These are phyloP conservation scores for Neonectria faginata DNA, from an alignment of 2,329 filamentous ascomycete species.

Conservation along the genomic window DNA sequence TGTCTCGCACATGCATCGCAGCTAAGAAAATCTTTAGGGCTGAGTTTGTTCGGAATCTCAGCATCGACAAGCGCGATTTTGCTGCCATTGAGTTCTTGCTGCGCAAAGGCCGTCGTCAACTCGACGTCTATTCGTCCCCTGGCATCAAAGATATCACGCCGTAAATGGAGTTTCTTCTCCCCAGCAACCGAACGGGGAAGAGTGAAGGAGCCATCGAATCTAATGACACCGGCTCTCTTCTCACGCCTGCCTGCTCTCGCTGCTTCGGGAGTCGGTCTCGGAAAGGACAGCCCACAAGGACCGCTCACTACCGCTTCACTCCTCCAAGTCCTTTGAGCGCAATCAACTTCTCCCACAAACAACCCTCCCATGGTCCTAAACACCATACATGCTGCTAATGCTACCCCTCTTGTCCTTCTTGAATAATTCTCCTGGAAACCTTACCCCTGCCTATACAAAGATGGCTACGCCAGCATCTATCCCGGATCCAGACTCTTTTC, in stretches of 20 bases:
- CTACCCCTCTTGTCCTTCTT: conserved; percentile 33
- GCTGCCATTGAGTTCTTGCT: conserved; percentile 85
- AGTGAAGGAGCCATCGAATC: conserved; percentile 4
- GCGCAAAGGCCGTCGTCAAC: conserved; percentile 82
- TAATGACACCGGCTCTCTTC: conserved; percentile 18
- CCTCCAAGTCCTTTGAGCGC: background rate
- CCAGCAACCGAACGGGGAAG: background rate
- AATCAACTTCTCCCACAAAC: conserved; percentile 8
- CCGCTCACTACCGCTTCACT: background rate
- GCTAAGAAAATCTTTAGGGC: conserved; percentile 58
- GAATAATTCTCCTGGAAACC: conserved; percentile 41
- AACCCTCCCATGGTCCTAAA: conserved; percentile 1
- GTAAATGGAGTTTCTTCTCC: conserved; percentile 31
- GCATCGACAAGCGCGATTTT: conserved; percentile 86
- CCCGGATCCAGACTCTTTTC: conserved; percentile 37
- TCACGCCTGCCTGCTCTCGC: background rate
- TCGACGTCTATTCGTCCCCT: conserved; percentile 84
- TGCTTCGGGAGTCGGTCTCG: conserved; percentile 14
- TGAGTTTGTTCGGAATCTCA: conserved; percentile 80
- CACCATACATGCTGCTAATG: conserved; percentile 7
- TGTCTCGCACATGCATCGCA: background rate
- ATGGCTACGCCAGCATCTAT: conserved; percentile 50
- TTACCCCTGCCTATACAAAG: conserved; percentile 22
- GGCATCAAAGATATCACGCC: conserved; percentile 80
- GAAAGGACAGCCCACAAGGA: background rate